phyloP scores from a whole-genome alignment of 1,139 yeast genomes.

The Blastobotrys arbuscula region DNA sequence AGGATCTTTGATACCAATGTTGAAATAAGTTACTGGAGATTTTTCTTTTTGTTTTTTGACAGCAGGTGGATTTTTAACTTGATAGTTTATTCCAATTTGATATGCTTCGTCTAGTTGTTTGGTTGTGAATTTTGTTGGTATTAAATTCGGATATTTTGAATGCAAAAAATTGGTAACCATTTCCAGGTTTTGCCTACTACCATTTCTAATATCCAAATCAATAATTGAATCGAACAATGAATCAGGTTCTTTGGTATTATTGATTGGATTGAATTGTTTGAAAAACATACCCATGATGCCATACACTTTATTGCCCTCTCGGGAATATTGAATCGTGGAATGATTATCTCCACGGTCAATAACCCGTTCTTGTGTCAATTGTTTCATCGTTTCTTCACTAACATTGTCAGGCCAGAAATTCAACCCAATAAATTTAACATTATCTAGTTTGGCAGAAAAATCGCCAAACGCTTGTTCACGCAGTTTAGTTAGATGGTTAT shows the following conservation, averaged over 20 bases:
- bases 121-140: slow-evolving; percentile 39
- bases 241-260: slow-evolving; percentile 52
- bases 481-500: slow-evolving; percentile 69
- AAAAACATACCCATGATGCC: slow-evolving; percentile 72
- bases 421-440: slow-evolving; percentile 54
- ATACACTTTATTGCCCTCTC: slow-evolving; percentile 44
- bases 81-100: slow-evolving; percentile 25
- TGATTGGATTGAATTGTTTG: slow-evolving; percentile 58
- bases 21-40: slow-evolving; percentile 21
- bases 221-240: slow-evolving; percentile 58
- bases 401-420: slow-evolving; percentile 51
- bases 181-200: slow-evolving; percentile 52
- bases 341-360: slow-evolving; percentile 78
- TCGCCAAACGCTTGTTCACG: slow-evolving; percentile 61
- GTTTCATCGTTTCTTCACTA: slow-evolving; percentile 24
- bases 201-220: slow-evolving; percentile 43
- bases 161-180: slow-evolving; percentile 40
- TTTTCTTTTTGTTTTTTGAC: background rate
- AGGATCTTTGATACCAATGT: slow-evolving; percentile 11
- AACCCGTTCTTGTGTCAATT: slow-evolving; percentile 56
- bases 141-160: slow-evolving; percentile 43
- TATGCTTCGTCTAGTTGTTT: slow-evolving; percentile 28
- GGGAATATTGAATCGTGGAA: slow-evolving; percentile 59
- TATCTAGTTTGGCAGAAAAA: slow-evolving; percentile 32
- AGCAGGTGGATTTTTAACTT: slow-evolving; percentile 20